These are phyloP conservation scores for Ceratocystis papillata DNA, from an alignment of 2,329 filamentous ascomycete species.

Conservation along the genomic window DNA sequence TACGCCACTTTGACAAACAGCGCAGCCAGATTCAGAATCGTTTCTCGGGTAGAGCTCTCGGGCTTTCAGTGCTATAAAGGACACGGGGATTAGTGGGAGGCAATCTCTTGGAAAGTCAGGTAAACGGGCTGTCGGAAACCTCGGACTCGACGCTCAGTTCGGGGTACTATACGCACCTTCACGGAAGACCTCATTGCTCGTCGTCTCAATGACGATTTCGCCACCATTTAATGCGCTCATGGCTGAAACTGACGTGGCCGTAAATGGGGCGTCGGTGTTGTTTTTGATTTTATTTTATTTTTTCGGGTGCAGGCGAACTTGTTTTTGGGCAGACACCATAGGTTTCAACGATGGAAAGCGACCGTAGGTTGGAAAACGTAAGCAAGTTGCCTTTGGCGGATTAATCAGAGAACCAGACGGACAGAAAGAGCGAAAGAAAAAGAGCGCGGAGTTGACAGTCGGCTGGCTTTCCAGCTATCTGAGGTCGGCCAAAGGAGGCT, in stretches of 20 bases:
- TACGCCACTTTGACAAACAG: slow-evolving; percentile 24
- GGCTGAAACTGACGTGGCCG: neutral
- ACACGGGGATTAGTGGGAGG: neutral
- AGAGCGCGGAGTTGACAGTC: neutral
- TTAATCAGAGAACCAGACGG: too few species aligned
- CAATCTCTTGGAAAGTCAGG: neutral
- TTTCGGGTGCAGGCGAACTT: too few species aligned
- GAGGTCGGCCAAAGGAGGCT: neutral
- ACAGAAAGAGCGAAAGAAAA: too few species aligned
- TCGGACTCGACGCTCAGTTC: too few species aligned
- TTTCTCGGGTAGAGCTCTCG: slow-evolving; percentile 25
- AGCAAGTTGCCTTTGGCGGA: too few species aligned
- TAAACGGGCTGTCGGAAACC: neutral
- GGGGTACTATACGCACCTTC: slow-evolving; percentile 21
- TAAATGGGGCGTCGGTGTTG: too few species aligned
- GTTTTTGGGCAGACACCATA: too few species aligned
- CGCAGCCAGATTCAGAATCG: slow-evolving; percentile 24
- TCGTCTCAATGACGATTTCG: slow-evolving; percentile 25
- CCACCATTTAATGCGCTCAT: slow-evolving; percentile 11
- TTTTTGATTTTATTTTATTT: too few species aligned
- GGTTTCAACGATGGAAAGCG: too few species aligned
- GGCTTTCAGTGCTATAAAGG: slow-evolving; percentile 23
- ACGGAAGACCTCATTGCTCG: slow-evolving; percentile 24
- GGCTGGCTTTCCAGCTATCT: slow-evolving; percentile 37
- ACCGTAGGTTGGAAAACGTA: too few species aligned